A percentile compares a stretch with the other conserved stretches of the same genome.
phyloP scores from a whole-genome alignment of 2,329 filamentous ascomycete species.

The Spiromastix sp. region DNA sequence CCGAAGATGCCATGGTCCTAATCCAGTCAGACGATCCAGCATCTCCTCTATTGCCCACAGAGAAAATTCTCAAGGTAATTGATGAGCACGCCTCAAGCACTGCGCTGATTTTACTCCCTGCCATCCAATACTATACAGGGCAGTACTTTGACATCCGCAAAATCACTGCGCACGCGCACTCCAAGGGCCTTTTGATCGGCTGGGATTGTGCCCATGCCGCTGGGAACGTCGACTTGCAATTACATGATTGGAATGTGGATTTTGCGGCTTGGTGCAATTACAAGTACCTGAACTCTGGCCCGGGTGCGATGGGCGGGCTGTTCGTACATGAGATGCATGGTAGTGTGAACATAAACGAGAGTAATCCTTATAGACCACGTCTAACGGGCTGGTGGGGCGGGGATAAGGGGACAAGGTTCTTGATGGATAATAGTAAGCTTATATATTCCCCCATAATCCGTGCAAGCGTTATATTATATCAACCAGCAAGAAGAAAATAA shows the following conservation, averaged over 20 bases:
- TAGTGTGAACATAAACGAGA: conserved; percentile 24
- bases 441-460: too few relatives aligned
- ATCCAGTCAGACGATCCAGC: conserved; percentile 51
- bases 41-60: conserved; percentile 54
- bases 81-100: conserved; percentile 62
- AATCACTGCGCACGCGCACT: conserved; percentile 69
- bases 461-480: too few relatives aligned
- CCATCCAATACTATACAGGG: conserved; percentile 86
- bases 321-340: conserved; percentile 74
- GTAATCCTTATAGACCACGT: conserved; percentile 51
- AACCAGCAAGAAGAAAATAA: too few relatives aligned
- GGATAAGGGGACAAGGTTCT: conserved; percentile 65
- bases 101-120: conserved; percentile 70
- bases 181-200: conserved; percentile 60
- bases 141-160: conserved; percentile 73
- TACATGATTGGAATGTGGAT: conserved; percentile 86
- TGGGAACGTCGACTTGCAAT: conserved; percentile 66
- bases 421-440: conserved; percentile 61
- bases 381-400: conserved; percentile 82
- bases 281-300: conserved; percentile 85
- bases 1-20: conserved; percentile 59
- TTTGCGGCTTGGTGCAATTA: conserved; percentile 92
- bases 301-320: conserved; percentile 66
- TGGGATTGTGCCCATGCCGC: conserved; percentile 86
- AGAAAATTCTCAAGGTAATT: conserved; percentile 61